Evolutionary conservation across 2,329 filamentous ascomycete species (phyloP).

Genomic region (Colletotrichum sp.): DNA sequence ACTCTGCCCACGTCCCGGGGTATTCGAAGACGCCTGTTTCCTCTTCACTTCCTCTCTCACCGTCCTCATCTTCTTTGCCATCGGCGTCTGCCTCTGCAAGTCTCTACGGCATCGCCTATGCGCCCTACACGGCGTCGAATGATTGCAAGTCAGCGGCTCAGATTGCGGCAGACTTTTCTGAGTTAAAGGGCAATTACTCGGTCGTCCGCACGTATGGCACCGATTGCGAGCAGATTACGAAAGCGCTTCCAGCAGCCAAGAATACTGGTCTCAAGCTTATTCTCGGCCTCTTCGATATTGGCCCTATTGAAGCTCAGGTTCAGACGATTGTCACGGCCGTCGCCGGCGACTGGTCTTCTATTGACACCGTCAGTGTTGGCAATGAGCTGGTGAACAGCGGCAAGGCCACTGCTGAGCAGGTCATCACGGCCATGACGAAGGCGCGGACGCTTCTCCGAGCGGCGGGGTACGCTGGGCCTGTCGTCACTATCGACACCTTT

Average conservation of each 20-base stretch:
- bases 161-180: slow-evolving; percentile 68
- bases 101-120: slow-evolving; percentile 50
- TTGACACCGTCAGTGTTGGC: slow-evolving; percentile 77
- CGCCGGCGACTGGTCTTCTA: slow-evolving; percentile 66
- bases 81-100: background rate
- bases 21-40: background rate
- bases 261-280: slow-evolving; percentile 73
- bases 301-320: slow-evolving; percentile 60
- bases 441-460: slow-evolving; percentile 63
- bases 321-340: slow-evolving; percentile 64
- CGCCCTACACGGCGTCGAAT: slow-evolving; percentile 54
- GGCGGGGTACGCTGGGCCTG: slow-evolving; percentile 72
- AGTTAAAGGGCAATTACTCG: slow-evolving; percentile 57
- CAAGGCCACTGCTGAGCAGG: slow-evolving; percentile 52
- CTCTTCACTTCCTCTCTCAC: background rate
- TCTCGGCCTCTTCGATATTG: slow-evolving; percentile 73
- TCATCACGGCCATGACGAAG: slow-evolving; percentile 62
- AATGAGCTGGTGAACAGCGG: slow-evolving; percentile 81
- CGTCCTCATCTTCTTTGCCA: background rate
- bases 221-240: slow-evolving; percentile 76
- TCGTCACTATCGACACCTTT: slow-evolving; percentile 84
- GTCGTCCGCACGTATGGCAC: slow-evolving; percentile 79
- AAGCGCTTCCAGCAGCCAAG: slow-evolving; percentile 66
- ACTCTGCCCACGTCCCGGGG: background rate
- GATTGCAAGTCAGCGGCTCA: slow-evolving; percentile 71